phyloP scores from a whole-genome alignment of 805 yeast species.

The Maudiozyma serrabonitensis region DNA sequence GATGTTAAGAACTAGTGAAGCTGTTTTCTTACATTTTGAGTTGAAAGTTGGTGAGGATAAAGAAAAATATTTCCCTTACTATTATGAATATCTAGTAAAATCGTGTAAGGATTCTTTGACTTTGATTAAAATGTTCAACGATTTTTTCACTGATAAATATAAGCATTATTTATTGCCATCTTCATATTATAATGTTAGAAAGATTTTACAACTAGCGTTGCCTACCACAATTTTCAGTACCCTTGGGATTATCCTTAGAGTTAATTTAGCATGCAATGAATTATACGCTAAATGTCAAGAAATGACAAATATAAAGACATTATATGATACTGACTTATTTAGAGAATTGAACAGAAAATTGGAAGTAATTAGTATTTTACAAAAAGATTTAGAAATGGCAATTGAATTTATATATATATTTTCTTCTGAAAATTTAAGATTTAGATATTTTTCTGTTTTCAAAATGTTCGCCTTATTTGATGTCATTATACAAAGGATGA shows the following conservation, averaged over 20 bases:
- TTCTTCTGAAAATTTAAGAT: conserved; percentile 22
- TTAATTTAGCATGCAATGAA: conserved; percentile 16
- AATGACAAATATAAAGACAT: conserved; percentile 1
- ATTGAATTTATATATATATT: conserved; percentile 17
- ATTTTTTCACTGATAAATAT: conserved; percentile 18
- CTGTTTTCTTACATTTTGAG: conserved; percentile 25
- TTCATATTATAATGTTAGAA: conserved; percentile 18
- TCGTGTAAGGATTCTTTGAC: conserved; percentile 13
- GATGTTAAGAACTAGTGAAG: conserved; percentile 21
- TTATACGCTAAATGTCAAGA: conserved; percentile 12
- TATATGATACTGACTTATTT: not conserved
- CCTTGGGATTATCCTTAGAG: conserved; percentile 20
- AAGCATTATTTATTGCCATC: conserved; percentile 12
- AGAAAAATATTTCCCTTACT: conserved; percentile 12
- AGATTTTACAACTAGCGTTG: conserved; percentile 21
- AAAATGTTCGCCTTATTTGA: conserved; percentile 25
- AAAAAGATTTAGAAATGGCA: conserved; percentile 17
- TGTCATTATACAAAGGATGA: conserved; percentile 22
- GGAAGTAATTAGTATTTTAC: conserved; percentile 16
- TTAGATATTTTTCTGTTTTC: conserved; percentile 26
- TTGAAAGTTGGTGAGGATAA: conserved; percentile 7
- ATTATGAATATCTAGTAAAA: conserved; percentile 15
- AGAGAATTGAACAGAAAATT: conserved; percentile 9
- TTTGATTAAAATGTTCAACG: conserved; percentile 15
- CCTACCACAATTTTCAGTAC: conserved; percentile 20